Conservation (phyloP, 2,329 filamentous ascomycete species). For the Neofusicoccum parvum region DNA sequence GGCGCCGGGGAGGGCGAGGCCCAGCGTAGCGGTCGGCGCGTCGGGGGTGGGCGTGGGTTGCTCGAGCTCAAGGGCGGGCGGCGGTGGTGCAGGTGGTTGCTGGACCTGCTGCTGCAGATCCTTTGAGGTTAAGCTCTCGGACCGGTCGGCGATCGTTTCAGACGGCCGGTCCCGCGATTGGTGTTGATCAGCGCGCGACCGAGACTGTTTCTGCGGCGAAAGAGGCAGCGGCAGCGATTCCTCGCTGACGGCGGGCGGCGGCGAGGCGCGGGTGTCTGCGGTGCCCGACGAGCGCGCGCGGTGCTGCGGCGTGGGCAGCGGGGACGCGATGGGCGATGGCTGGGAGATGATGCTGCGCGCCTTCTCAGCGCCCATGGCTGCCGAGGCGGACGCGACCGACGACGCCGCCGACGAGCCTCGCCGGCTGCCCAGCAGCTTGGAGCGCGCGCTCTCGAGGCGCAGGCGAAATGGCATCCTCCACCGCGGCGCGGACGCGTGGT, state of each 20-base stretch:
- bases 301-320: conserved; percentile 1
- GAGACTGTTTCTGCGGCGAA: conserved; percentile 10
- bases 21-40: conserved; percentile 28
- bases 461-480: conserved; percentile 16
- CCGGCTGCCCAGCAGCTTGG: conserved; percentile 17
- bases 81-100: conserved; percentile 23
- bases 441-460: conserved; percentile 13
- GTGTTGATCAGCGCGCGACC: conserved; percentile 3
- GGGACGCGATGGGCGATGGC: conserved; percentile 4
- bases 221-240: conserved; percentile 13
- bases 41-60: conserved; percentile 37
- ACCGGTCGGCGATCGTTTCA: conserved; percentile 23
- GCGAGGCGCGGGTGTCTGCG: not conserved
- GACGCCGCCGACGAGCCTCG: not conserved
- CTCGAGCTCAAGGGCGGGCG: conserved; percentile 33
- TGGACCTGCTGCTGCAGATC: conserved; percentile 27
- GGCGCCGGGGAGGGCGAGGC: conserved; percentile 17
- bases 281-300: conserved; percentile 12
- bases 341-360: conserved; percentile 10
- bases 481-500: not conserved
- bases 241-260: conserved; percentile 6
- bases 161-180: conserved; percentile 19
- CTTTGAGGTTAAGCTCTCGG: conserved; percentile 27
- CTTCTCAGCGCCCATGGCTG: conserved; percentile 1
- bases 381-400: not conserved